Percentiles rank a stretch among this genome's conserved stretches.
phyloP scores from a whole-genome alignment of 108 stramenopile genomes.

The Skeletonema grethae region DNA sequence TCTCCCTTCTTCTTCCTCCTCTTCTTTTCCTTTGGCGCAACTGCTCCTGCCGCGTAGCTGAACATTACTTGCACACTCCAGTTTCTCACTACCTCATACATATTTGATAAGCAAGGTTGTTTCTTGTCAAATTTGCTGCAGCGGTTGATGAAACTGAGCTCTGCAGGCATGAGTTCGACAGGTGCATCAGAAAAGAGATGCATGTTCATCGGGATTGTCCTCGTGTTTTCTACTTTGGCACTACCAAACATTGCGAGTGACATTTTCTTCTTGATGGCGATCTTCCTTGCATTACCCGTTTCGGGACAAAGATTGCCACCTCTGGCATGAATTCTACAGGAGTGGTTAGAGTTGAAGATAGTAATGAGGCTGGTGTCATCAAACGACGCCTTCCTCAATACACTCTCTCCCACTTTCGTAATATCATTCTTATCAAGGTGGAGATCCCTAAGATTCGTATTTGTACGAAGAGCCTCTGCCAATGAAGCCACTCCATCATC shows the following conservation, averaged over 20 bases:
- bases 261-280: neutral
- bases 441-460: neutral
- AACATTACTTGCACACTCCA: neutral
- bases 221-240: neutral
- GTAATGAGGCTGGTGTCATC: neutral
- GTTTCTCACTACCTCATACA: neutral
- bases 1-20: neutral
- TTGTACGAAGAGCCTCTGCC: neutral
- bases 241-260: neutral
- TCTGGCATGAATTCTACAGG: neutral
- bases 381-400: neutral
- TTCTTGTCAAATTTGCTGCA: neutral
- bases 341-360: neutral
- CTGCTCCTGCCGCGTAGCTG: neutral
- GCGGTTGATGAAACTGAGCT: neutral
- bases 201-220: neutral
- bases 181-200: conserved; percentile 1
- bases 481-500: neutral
- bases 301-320: neutral
- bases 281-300: neutral
- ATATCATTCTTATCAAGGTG: neutral
- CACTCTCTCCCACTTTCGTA: neutral
- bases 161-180: neutral
- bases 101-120: neutral
- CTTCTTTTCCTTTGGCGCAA: conserved; percentile 3